Evolutionary conservation across 805 yeast genomes (phyloP), one percentile per base, ranked within the genome.

Genomic region (Ogataea salicorniae): DNA sequence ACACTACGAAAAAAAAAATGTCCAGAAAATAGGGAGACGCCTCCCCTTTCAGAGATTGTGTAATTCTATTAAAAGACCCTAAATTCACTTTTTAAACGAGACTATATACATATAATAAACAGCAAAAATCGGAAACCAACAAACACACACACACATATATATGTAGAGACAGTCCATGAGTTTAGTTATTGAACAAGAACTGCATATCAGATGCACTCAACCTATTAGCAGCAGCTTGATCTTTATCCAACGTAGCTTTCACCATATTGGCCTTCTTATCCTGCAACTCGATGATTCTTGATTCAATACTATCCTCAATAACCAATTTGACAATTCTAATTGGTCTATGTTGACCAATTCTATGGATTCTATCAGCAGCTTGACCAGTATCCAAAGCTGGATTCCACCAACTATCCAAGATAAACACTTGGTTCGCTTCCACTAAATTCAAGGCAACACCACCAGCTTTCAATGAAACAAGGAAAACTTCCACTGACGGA

Each of bases 381-480:
- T 94, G 99, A 2, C 68, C 68, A 90, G 97, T 94, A 65, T 94
- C 99, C 7, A 92, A 94, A 56, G 95, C 86, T 1, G 98, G 98
- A 63, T 94, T 95, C 98, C 99, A 94, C 99, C 99, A 94, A 34
- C 98, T 98, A 60, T 94, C 99, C 73, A 94, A 74, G 40, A 94
- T 75, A 57, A 94, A 94, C 41, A 94, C 98, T 60, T 92, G 98
- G 2, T 95, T 90, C 0, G 99, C 98, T 60, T 95, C 99, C 61
- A 97, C 92, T 54, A 94, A 73, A 63, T 94, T 94, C 55, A 94
- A 74, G 0, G 99, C 99, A 39, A 94, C 99, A 69, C 99, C 99
- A 56, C 99, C 99, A 0, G 99, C 99, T 62, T 94, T 94, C 58
- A 94, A 75, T 34, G 97, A 89, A 8, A 94, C 99, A 53, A 94